Base-by-base conservation (phyloP, 176 grass and related monocot species). In the Dactylis glomerata region DNA sequence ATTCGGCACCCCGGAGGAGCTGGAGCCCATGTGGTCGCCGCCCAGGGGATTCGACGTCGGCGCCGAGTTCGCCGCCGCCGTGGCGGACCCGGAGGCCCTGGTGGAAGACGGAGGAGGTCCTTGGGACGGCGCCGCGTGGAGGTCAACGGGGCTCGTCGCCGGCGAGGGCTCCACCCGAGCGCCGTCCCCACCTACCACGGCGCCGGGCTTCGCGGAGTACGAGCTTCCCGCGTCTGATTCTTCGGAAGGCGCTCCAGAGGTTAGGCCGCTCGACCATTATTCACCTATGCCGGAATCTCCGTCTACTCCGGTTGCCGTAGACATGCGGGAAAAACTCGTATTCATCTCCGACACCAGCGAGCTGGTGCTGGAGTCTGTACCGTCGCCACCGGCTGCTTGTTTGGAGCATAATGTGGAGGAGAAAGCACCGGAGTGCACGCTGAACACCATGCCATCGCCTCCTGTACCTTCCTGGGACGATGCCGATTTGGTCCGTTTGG, bases 11-110 rank as follows among this genome's bases (percentile, higher is more conserved):
- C 59, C 87, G 15, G 82, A 85, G 22, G 82, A 85, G 76, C 77
- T 89, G 22, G 87, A 89, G 69, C 87, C 82, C 59, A 76, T 89
- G 82, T 89, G 87, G 87, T 85, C 87, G 16, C 87, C 87, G 17
- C 82, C 87, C 16, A 57, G 82, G 49, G 82, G 40, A 0, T 89
- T 89, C 77, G 87, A 50, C 47, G 87, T 88, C 20, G 75, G 67
- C 36, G 45, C 68, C 15, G 87, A 81, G 5, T 81, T 76, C 82
- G 77, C 77, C 30, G 37, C 37, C 69, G 46, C 76, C n/a, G 87
- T 47, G 67, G 66, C 77, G 8, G 87, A 69, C 22, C 22, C 80
- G 30, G 86, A 85, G 4, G 17, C 80, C 63, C 51, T 76, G 6
- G 78, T 50, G 59, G 87, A 81, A 7, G 77, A 59, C 12, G 82